Evolutionary conservation across 1,284 basidiomycete species (phyloP).

Genomic region (Cystobasidium pallidum): DNA sequence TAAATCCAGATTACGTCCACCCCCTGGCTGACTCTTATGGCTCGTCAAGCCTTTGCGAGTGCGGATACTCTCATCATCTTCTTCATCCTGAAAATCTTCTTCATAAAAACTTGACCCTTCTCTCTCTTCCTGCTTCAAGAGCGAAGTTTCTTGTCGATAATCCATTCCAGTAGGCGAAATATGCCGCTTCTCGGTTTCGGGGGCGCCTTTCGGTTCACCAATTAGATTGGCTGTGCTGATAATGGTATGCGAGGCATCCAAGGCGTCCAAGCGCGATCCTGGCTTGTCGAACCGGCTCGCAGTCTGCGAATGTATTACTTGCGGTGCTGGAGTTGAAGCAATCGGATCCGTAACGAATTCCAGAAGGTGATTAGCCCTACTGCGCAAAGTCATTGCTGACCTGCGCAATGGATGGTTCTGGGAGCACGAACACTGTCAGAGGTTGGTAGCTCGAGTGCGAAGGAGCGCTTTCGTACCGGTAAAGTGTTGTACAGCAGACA

Average conservation of each 20-base stretch:
- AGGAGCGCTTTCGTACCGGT: constrained; percentile 64
- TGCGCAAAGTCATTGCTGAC: constrained; percentile 73
- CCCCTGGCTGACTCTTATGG: constrained; percentile 37
- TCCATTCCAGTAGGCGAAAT: not conserved
- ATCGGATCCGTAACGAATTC: constrained; percentile 80
- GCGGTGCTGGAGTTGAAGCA: constrained; percentile 17
- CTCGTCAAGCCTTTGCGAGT: constrained; percentile 36
- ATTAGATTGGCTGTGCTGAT: constrained; percentile 38
- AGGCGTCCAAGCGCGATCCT: constrained; percentile 32
- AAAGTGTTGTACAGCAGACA: constrained; percentile 89
- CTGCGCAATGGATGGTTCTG: constrained; percentile 77
- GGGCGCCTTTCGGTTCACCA: constrained; percentile 9
- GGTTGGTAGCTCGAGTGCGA: not conserved
- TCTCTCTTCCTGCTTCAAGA: constrained; percentile 2
- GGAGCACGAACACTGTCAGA: not conserved
- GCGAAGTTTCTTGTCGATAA: constrained; percentile 1
- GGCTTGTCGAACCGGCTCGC: constrained; percentile 14
- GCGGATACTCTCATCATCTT: constrained; percentile 46
- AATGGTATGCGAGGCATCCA: constrained; percentile 37
- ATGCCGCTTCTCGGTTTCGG: not conserved
- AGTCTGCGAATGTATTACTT: constrained; percentile 9
- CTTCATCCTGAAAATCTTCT: constrained; percentile 47
- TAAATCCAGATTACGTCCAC: constrained; percentile 36
- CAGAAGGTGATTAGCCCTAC: constrained; percentile 79
- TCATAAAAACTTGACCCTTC: constrained; percentile 41